Evolutionary conservation across 2,329 filamentous ascomycete genomes (phyloP).

Genomic region (Beauveria australis): DNA sequence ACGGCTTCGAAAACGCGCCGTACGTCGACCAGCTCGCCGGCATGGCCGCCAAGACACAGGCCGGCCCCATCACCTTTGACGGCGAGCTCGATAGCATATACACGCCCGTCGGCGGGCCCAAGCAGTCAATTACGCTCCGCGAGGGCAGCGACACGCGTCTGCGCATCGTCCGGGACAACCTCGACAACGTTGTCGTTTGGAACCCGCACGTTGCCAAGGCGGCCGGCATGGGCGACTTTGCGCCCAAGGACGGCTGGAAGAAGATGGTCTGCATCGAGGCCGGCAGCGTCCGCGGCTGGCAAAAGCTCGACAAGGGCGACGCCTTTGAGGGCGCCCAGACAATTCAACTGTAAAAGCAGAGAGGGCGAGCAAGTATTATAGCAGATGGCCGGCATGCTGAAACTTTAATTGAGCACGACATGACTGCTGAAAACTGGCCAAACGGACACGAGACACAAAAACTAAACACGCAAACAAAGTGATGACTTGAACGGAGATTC

Average conservation of each 20-base stretch:
- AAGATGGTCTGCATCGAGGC: conserved; percentile 94
- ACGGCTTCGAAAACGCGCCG: conserved; percentile 64
- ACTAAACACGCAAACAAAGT: no score
- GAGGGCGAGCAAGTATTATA: background rate
- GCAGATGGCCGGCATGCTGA: background rate
- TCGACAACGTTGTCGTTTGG: conserved; percentile 89
- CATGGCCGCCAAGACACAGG: conserved; percentile 55
- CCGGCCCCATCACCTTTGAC: conserved; percentile 58
- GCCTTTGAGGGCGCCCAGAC: conserved; percentile 55
- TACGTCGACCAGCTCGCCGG: conserved; percentile 81
- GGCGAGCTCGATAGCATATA: conserved; percentile 87
- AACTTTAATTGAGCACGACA: background rate
- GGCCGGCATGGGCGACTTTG: conserved; percentile 74
- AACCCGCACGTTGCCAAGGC: conserved; percentile 92
- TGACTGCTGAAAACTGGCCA: background rate
- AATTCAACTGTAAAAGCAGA: conserved; percentile 29
- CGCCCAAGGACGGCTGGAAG: conserved; percentile 81
- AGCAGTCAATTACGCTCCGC: conserved; percentile 48
- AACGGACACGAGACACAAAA: no score
- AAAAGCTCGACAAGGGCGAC: conserved; percentile 73
- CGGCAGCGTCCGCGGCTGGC: conserved; percentile 74
- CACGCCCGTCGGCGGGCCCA: conserved; percentile 56
- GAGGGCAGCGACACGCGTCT: conserved; percentile 58
- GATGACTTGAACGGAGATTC: no score
- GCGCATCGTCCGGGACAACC: conserved; percentile 72